phyloP scores from a whole-genome alignment of 129 eudicot genomes.

The Apium graveolens region DNA sequence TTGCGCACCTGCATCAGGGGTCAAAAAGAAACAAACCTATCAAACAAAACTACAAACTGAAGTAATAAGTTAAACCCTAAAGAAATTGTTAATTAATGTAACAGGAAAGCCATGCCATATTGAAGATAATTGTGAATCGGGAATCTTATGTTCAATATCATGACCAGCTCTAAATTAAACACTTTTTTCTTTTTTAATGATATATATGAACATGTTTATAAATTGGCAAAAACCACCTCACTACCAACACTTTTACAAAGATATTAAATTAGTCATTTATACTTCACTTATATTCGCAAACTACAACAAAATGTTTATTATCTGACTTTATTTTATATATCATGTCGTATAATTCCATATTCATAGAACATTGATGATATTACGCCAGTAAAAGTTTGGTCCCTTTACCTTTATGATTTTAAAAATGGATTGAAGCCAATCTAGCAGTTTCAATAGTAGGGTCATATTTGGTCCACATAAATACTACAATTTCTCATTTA shows the following conservation, averaged over 20 bases:
- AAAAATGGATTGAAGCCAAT: not conserved
- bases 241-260: not conserved
- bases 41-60: not conserved
- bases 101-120: not conserved
- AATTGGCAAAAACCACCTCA: not conserved
- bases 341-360: not conserved
- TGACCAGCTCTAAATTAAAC: not conserved
- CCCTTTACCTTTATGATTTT: not conserved
- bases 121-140: not conserved
- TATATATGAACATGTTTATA: not conserved
- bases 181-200: not conserved
- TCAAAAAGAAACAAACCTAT: not conserved
- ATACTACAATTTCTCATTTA: not conserved
- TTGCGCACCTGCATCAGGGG: slow-evolving; percentile 64
- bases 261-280: not conserved
- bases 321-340: not conserved
- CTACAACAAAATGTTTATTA: not conserved
- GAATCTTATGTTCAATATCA: not conserved
- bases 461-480: not conserved
- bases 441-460: not conserved
- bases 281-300: not conserved
- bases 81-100: not conserved
- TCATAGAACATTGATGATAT: not conserved
- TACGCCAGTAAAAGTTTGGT: not conserved
- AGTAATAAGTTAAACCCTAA: not conserved